Conservation (phyloP, 768 basidiomycete species). For the Lactarius hatsudake region DNA sequence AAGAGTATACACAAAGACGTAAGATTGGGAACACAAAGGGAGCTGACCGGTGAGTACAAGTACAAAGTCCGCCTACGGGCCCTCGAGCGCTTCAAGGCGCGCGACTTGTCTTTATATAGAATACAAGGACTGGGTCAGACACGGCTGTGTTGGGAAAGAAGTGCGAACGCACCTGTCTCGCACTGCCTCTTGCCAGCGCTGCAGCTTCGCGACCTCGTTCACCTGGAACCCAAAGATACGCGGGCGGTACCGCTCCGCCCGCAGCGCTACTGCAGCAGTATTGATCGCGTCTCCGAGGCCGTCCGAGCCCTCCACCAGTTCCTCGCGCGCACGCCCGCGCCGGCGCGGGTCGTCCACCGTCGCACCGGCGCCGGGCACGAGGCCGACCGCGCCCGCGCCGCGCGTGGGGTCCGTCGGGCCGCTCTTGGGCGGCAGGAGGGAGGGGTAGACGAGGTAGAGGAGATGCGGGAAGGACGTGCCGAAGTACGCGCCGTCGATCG, state of each 20-base stretch:
- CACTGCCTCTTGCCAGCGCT: slow-evolving; percentile 94
- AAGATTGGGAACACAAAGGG: not conserved
- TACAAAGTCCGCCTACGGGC: not conserved
- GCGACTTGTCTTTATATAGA: slow-evolving; percentile 22
- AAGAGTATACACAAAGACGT: slow-evolving; percentile 9
- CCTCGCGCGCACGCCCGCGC: slow-evolving; percentile 38
- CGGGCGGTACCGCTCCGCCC: slow-evolving; percentile 90
- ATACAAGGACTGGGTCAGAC: not conserved
- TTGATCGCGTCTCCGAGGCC: slow-evolving; percentile 65
- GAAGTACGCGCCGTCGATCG: slow-evolving; percentile 98
- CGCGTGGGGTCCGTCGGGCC: slow-evolving; percentile 44
- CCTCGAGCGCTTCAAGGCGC: slow-evolving; percentile 26
- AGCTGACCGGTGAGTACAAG: not conserved
- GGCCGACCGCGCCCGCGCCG: slow-evolving; percentile 29
- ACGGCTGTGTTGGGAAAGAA: not conserved
- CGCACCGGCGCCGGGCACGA: slow-evolving; percentile 29
- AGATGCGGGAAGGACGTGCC: slow-evolving; percentile 98
- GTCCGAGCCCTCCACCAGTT: slow-evolving; percentile 46
- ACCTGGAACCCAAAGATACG: slow-evolving; percentile 97
- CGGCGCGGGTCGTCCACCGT: slow-evolving; percentile 34
- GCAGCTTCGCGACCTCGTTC: slow-evolving; percentile 88
- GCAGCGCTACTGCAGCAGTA: slow-evolving; percentile 79
- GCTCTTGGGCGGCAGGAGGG: slow-evolving; percentile 82
- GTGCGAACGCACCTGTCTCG: slow-evolving; percentile 70
- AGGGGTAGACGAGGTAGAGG: slow-evolving; percentile 94